Conservation (phyloP, 2,329 filamentous ascomycete species). For the Septoria linicola region DNA sequence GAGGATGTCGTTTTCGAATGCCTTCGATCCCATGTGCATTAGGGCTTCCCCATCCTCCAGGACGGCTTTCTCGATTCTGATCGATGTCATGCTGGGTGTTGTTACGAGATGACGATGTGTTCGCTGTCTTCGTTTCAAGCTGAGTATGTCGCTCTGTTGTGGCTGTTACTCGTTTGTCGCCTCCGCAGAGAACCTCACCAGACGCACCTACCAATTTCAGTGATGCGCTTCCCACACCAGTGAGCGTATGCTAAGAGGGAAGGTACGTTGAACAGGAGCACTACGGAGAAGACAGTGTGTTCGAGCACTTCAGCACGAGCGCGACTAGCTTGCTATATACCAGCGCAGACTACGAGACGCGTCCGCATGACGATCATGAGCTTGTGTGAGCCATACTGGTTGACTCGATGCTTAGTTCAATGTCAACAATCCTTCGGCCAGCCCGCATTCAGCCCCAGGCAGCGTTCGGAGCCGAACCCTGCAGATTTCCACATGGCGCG, state of each 20-base stretch:
- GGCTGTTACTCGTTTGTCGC: too few species aligned
- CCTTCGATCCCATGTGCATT: neutral
- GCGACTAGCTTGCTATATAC: neutral
- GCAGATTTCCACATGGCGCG: too few species aligned
- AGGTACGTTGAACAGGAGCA: too few species aligned
- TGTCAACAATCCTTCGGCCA: neutral
- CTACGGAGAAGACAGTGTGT: too few species aligned
- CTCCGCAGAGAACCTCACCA: too few species aligned
- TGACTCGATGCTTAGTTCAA: neutral
- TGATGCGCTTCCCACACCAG: too few species aligned
- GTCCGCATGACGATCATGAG: neutral
- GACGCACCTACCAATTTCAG: too few species aligned
- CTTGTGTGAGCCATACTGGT: too few species aligned
- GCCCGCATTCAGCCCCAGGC: neutral
- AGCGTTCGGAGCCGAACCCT: conserved; percentile 2
- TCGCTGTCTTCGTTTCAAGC: too few species aligned
- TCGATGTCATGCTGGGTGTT: neutral
- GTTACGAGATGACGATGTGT: neutral
- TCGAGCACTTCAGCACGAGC: too few species aligned
- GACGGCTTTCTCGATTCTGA: neutral
- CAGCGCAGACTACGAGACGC: neutral
- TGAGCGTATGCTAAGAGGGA: too few species aligned
- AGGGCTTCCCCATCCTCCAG: neutral
- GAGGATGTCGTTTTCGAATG: neutral
- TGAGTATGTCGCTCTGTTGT: too few species aligned